Evolutionary conservation across 345 rosid species (phyloP), one percentile per base, ranked within the genome.

Genomic region (Aquilaria sinensis): DNA sequence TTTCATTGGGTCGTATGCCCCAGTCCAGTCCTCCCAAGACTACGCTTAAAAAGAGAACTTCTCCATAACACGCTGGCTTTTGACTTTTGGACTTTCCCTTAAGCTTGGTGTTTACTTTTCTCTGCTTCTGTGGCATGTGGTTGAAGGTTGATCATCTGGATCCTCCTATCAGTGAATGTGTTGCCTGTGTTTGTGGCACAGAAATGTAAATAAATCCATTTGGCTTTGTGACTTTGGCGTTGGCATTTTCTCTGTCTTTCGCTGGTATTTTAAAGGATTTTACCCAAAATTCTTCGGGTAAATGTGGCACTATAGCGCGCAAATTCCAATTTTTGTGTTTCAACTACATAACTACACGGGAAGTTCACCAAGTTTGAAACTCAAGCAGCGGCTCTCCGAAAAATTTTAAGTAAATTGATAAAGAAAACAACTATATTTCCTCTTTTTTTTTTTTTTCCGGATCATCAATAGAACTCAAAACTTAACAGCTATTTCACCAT

Each of bases 1-100:
- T 41, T 92, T 85, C 71, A 89, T 85, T 46, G 85, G 84, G 48
- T 82, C 87, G 5, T 87, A 89, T 16, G 58, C 72, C 14, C 59
- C 78, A 0, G 83, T 80, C 60, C 64, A 83, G 2, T 51, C 74
- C 55, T 66, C 83, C 3, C 73, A 68, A 14, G 80, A 67, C 15
- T 77, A 79, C 60, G 74, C 78, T 56, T 55, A 67, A 72, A 30
- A 2, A 31, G n/a, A 15, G 0, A 16, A 16, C 9, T 16, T 34
- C 31, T 74, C 30, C 51, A 48, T n/a, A 48, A 3, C 10, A 16
- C 23, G 23, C 23, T 3, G 57, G 31, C 46, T 12, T 65, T 60
- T 49, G 47, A 3, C 48, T 46, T 46, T 3, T 9, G 23, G 29
- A 14, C 14, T 54, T 33, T 54, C 31, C 14, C 3, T 32, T 14